Conservation (phyloP, 345 rosid genomes). For the Cardamine occulta region DNA sequence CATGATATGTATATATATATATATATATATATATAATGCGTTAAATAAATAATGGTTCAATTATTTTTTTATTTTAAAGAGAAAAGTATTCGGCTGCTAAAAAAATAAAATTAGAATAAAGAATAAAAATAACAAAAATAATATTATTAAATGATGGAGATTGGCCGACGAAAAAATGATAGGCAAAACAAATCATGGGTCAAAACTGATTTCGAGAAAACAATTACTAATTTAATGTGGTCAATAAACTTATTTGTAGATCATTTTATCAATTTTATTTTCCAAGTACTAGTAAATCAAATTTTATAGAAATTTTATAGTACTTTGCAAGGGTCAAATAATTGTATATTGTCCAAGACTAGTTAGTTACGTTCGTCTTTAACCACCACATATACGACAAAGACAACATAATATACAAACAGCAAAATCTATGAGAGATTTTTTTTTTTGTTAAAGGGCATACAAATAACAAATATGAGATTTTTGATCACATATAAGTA, state of each 20-base stretch:
- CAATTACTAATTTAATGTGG: not conserved
- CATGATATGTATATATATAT: not conserved
- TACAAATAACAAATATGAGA: not conserved
- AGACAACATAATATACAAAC: not conserved
- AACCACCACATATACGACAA: not conserved
- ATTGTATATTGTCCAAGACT: not conserved
- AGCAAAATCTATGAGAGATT: not conserved
- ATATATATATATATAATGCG: not conserved
- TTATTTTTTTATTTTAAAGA: not conserved
- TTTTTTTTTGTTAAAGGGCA: no score
- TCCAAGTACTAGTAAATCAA: not conserved
- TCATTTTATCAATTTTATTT: not conserved
- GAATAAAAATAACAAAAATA: not conserved
- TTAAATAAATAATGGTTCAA: not conserved
- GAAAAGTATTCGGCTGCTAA: not conserved
- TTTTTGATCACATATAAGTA: not conserved
- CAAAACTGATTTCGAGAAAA: not conserved
- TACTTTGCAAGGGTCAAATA: not conserved
- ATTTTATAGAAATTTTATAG: not conserved
- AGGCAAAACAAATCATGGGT: not conserved
- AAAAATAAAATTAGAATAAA: not conserved
- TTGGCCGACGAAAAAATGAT: conserved; percentile 1
- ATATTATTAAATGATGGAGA: not conserved
- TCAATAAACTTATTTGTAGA: not conserved
- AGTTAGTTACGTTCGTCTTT: not conserved